Base-by-base conservation (phyloP, 345 rosid genomes). In the Dimocarpus longan region DNA sequence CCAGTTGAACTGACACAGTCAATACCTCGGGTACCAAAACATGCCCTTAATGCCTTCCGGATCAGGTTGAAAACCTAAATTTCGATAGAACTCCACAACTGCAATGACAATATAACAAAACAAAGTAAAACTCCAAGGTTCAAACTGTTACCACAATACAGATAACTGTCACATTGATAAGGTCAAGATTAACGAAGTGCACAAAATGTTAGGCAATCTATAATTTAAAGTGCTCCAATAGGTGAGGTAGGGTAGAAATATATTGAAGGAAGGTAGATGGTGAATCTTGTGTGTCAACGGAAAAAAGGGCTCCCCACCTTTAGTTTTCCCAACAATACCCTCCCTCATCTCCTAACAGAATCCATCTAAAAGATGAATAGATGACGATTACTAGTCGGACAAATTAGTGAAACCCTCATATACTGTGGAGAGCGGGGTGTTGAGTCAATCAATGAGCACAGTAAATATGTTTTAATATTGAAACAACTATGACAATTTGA, bases 21-120 rank as follows among this genome's bases (percentile, higher is more conserved):
- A 86, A 81, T 86, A 91, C 83, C 89, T 90, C 24, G 96, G 99
- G 86, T 89, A 85, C 99, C 98, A 95, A 85, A 95, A 95, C 99
- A 95, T 95, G 67, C 99, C 98, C 80, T 95, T 95, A 80, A 95
- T 90, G 83, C 98, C 99, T 81, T 95, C 99, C 40, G 98, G 99
- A 82, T 95, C 99, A 48, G 98, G 90, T 76, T 95, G 92, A 77
- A 95, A 95, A 22, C 99, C 99, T 79, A 95, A 84, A 76, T 93
- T 95, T 79, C 81, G 91, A 86, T 95, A 95, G 89, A 95, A 95
- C 69, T 92, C 99, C 81, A 95, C 97, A 82, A 95, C 99, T 93
- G 88, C 90, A 82, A 54, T 15, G 70, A 74, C 70, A 84, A 52
- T 44, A 26, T 44, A 50, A 60, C 18, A 66, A 40, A 54, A 69